Evolutionary conservation across 805 yeast genomes (phyloP).

Genomic region (Saccharomycopsis javanensis): DNA sequence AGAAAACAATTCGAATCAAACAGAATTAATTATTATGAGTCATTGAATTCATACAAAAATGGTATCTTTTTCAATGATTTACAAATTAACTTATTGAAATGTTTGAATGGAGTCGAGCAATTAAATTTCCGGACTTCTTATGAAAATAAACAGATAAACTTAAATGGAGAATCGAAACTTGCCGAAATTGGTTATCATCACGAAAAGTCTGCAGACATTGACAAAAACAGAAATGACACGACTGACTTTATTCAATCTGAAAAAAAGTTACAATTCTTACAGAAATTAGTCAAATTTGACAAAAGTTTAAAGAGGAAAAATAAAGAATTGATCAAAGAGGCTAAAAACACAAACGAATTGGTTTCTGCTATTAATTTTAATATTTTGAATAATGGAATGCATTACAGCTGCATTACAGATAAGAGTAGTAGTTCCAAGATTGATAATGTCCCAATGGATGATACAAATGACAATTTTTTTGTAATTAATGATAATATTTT

Average conservation of each 20-base stretch:
- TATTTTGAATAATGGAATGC: constrained; percentile 1
- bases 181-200: neutral
- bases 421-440: neutral
- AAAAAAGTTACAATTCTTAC: neutral
- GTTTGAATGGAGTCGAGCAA: constrained; percentile 9
- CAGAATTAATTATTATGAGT: constrained; percentile 38
- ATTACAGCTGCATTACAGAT: neutral
- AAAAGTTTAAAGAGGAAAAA: neutral
- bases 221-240: neutral
- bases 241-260: neutral
- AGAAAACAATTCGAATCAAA: constrained; percentile 33
- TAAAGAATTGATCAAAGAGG: neutral
- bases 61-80: constrained; percentile 18
- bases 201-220: neutral
- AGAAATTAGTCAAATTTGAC: neutral
- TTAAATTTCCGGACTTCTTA: neutral
- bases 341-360: neutral
- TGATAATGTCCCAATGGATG: neutral
- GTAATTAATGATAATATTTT: neutral
- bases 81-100: constrained; percentile 6
- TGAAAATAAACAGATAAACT: neutral
- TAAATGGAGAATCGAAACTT: neutral
- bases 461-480: neutral
- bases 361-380: neutral
- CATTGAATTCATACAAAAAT: constrained; percentile 25